Conservation (phyloP, 2,329 filamentous ascomycete genomes). For the Coniochaeta hoffmannii region DNA sequence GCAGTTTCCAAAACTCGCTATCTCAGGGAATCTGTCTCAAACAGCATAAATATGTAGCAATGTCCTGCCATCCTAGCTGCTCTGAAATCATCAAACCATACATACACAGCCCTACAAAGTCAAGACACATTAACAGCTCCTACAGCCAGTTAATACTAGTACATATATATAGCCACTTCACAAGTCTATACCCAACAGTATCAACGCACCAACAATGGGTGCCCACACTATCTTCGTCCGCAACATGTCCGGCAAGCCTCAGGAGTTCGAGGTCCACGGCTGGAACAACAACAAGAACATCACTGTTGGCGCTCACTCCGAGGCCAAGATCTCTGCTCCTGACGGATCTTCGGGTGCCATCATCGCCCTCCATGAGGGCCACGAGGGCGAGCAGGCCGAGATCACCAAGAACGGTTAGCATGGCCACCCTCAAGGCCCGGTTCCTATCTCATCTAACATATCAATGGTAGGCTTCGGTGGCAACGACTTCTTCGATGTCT, state of each 20-base stretch:
- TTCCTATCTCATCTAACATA: not conserved
- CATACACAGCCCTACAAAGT: not conserved
- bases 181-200: slow-evolving; percentile 10
- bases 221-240: slow-evolving; percentile 18
- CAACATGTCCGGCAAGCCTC: slow-evolving; percentile 26
- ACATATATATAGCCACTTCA: slow-evolving; percentile 3
- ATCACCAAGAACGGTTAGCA: slow-evolving; percentile 27
- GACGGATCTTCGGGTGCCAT: slow-evolving; percentile 28
- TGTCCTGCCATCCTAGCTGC: not conserved
- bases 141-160: not conserved
- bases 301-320: slow-evolving; percentile 18
- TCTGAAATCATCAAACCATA: not conserved
- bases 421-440: not conserved
- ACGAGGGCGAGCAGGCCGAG: slow-evolving; percentile 30
- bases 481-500: slow-evolving; percentile 25
- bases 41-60: not conserved
- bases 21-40: not conserved
- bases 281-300: slow-evolving; percentile 26
- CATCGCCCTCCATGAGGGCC: slow-evolving; percentile 28
- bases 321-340: slow-evolving; percentile 20
- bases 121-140: not conserved
- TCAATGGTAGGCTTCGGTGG: slow-evolving; percentile 8
- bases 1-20: not conserved
- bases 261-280: slow-evolving; percentile 28
- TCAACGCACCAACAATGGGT: slow-evolving; percentile 5